Conservation (phyloP, 2,329 filamentous ascomycete species). For the Penicillium sp. region DNA sequence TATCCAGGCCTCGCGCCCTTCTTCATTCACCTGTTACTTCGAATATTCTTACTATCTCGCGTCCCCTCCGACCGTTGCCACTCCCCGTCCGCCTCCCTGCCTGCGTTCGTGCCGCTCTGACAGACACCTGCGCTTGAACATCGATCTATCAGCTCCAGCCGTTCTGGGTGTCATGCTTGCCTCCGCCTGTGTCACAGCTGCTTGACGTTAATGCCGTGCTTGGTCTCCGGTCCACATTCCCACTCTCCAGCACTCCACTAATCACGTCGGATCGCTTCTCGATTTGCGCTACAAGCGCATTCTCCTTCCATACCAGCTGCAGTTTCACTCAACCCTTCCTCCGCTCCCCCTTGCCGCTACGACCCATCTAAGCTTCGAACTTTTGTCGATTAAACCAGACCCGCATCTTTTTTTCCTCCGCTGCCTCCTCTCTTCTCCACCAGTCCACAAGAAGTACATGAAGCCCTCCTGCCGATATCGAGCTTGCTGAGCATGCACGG, state of each 20-base stretch:
- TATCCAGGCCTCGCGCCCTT: constrained; percentile 13
- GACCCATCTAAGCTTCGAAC: constrained; percentile 36
- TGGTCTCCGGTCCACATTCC: constrained; percentile 43
- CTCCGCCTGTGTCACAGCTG: constrained; percentile 43
- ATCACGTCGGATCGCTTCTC: constrained; percentile 33
- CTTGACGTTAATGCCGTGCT: constrained; percentile 41
- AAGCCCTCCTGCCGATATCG: constrained; percentile 43
- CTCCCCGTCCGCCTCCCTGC: constrained; percentile 5
- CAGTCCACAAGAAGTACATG: constrained; percentile 35
- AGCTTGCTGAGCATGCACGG: constrained; percentile 49
- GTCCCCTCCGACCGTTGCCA: constrained; percentile 6
- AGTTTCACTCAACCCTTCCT: constrained; percentile 31
- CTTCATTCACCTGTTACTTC: constrained; percentile 21
- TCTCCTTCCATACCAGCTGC: constrained; percentile 36
- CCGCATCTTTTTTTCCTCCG: constrained; percentile 19
- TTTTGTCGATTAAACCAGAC: constrained; percentile 30
- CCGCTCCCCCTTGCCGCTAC: constrained; percentile 40
- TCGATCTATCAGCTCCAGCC: constrained; percentile 24
- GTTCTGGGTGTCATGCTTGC: constrained; percentile 40
- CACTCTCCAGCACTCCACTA: constrained; percentile 40
- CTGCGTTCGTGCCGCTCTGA: constrained; percentile 12
- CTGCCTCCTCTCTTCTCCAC: constrained; percentile 29
- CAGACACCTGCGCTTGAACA: constrained; percentile 21
- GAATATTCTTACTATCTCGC: constrained; percentile 20
- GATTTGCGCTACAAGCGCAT: constrained; percentile 39